These are phyloP conservation scores for Tarenaya hassleriana DNA, from an alignment of 345 rosid genomes.

Conservation along the genomic window DNA sequence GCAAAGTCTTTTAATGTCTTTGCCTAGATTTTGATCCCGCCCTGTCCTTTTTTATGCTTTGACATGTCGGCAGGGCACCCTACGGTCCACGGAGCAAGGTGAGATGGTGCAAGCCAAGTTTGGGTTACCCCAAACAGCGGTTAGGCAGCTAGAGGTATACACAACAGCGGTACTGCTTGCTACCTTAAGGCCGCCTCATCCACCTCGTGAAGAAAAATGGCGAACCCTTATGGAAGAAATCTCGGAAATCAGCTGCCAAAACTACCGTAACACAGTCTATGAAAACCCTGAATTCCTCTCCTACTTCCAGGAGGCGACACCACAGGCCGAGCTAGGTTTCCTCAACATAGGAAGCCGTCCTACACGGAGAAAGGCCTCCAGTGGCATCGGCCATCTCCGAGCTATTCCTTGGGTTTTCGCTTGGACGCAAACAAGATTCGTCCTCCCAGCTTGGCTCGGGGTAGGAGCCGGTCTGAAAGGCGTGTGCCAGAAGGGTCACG, in stretches of 20 bases:
- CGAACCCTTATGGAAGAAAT: constrained; percentile 91
- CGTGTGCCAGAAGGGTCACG: constrained; percentile 72
- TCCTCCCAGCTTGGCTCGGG: constrained; percentile 99
- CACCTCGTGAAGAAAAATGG: constrained; percentile 95
- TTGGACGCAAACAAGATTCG: constrained; percentile 97
- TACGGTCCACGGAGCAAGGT: constrained; percentile 96
- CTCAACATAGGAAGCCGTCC: constrained; percentile 98
- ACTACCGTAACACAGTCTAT: constrained; percentile 67
- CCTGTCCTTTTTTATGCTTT: background rate
- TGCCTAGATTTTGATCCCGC: no score
- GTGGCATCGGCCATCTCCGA: constrained; percentile 88
- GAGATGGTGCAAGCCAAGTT: constrained; percentile 99
- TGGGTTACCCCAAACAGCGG: constrained; percentile 86
- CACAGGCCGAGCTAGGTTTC: constrained; percentile 91
- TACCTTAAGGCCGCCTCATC: constrained; percentile 75
- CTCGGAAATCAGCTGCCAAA: constrained; percentile 70
- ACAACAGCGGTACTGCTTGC: constrained; percentile 94
- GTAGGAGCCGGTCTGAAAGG: constrained; percentile 80
- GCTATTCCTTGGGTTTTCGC: constrained; percentile 99
- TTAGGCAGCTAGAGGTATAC: constrained; percentile 89
- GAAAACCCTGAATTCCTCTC: constrained; percentile 90
- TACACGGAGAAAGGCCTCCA: constrained; percentile 77
- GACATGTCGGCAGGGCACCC: constrained; percentile 59
- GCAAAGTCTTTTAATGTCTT: no score
- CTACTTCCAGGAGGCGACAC: constrained; percentile 93